Percentiles rank a stretch among this genome's conserved stretches.
Evolutionary conservation across 2,329 filamentous ascomycete genomes (phyloP).

Genomic region (Calycina herbarum): DNA sequence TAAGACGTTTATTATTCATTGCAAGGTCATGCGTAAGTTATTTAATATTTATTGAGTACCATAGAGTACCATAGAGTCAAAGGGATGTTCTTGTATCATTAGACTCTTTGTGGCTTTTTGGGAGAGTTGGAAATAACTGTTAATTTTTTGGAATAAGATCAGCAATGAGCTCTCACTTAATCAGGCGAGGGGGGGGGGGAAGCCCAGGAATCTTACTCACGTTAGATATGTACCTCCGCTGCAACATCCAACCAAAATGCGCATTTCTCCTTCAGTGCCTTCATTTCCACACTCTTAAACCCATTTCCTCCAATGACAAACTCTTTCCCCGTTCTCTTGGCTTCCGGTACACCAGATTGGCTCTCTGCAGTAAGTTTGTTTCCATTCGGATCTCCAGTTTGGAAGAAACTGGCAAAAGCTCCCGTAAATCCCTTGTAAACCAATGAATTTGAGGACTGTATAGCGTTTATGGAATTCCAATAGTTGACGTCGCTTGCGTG

Average conservation of each 20-base stretch:
- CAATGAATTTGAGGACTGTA: conserved; percentile 52
- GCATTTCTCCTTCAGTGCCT: conserved; percentile 48
- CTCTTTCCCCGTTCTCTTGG: conserved; percentile 41
- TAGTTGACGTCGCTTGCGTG: conserved; percentile 57
- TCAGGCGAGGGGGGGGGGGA: no score
- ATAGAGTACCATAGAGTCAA: no score
- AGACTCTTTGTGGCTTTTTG: no score
- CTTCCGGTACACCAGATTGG: conserved; percentile 46
- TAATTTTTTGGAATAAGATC: no score
- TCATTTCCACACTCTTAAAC: conserved; percentile 43
- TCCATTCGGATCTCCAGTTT: conserved; percentile 58
- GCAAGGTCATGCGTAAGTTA: no score
- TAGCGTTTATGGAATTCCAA: conserved; percentile 57
- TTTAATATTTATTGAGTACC: no score
- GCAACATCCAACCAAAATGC: conserved; percentile 52
- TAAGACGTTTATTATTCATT: no score
- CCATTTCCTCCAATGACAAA: conserved; percentile 51
- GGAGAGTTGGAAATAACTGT: no score
- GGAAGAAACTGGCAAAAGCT: conserved; percentile 60
- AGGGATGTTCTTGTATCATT: no score
- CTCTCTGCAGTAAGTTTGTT: conserved; percentile 52
- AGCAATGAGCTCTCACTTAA: no score
- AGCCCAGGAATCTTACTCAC: neutral
- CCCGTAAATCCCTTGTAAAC: conserved; percentile 59
- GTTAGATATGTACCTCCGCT: conserved; percentile 46